Base-by-base conservation (phyloP, 495 filamentous ascomycete species). In the Collariella sp. region DNA sequence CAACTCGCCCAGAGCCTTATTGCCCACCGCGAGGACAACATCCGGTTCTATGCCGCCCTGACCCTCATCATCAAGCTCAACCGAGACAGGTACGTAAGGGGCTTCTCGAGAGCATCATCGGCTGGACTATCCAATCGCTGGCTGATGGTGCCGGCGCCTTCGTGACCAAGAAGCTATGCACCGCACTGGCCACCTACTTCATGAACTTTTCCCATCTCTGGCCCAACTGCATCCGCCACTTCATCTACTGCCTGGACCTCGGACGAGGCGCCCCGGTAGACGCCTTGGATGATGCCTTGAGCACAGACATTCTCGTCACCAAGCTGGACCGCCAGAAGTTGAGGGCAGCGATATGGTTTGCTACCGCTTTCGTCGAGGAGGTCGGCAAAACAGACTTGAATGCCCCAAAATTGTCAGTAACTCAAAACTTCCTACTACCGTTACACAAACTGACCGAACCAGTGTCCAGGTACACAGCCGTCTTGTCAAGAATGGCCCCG, bases 11-110 rank as follows among this genome's bases (percentile, higher is more conserved):
- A 90, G 62, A 78, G 76, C 16, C 76, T 97, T 12, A 70, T 95
- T 18, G 63, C 71, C 29, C 81, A 77, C 55, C 71, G 77, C 2
- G 80, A 83, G 59, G 77, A 84, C 26, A 81, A 89, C 46, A 81
- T 90, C 61, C 82, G 86, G 38, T 98, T 96, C 73, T 96, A 90
- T 66, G 93, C 87, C n/a, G 93, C 91, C 29, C 76, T 95, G 55
- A 96, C 91, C 0, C 88, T 95, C 61, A 93, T 85, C 15, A 84
- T 96, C 44, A 96, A 96, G 71, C 75, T 96, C 46, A 96, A 96
- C 59, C 78, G 80, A 33, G 86, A 91, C 64, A 87, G 80, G 87
- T 87, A 71, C 46, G 70, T 60, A 59, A 75, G 47, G 75, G 80
- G 50, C 75, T 95, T 2, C 76, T 93, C n/a, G 71, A 80, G 19